Base-by-base conservation (phyloP, 2,329 filamentous ascomycete genomes). In the Blastomyces parvus region DNA sequence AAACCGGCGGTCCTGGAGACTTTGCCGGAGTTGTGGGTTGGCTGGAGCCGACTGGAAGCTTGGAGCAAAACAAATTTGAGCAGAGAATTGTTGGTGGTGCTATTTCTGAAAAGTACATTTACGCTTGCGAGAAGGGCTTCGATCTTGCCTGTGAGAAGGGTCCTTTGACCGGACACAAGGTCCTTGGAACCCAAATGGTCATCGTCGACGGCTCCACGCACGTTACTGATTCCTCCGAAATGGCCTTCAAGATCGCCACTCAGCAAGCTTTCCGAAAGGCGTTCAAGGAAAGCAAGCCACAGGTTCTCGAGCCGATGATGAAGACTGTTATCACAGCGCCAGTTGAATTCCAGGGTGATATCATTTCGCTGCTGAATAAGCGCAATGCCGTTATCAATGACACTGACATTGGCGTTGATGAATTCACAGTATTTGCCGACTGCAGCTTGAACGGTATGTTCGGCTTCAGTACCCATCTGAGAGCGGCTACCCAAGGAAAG, bases 391-490 rank as follows among this genome's bases (percentile, higher is more conserved):
- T 91, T 60, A 97, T 99, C 71, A 89, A 91, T 74, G 94, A 99
- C 72, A 97, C 92, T 6, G 94, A 99, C 73, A 91, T 94, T 69
- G 92, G 92, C 42, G 82, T 87, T 19, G 94, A 99, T 72, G 94
- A 99, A 73, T 97, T 99, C 73, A 96, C 90, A 6, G 84, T 97
- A 64, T 86, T 88, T 63, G 92, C 91, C 33, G 94, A 97, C 79
- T 96, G 91, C 81, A 92, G 88, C 74, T 78, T 99, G 74, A 96
- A 97, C 76, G 86, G 88, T 75, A 99, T 99, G 94, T 99, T 99
- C 75, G 94, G 94, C 67, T 97, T 99, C 80, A 92, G 88, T 72
- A 90, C 88, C 52, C 90, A 96, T 78, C 79, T 99, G 69, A 85
- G 94, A 70, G 94, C 94, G 17, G 90, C 92, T 27, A 97, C 92